Percentiles rank a stretch among this genome's conserved stretches.
Conservation (phyloP, 768 basidiomycete species). For the Leucocoprinus sp. region DNA sequence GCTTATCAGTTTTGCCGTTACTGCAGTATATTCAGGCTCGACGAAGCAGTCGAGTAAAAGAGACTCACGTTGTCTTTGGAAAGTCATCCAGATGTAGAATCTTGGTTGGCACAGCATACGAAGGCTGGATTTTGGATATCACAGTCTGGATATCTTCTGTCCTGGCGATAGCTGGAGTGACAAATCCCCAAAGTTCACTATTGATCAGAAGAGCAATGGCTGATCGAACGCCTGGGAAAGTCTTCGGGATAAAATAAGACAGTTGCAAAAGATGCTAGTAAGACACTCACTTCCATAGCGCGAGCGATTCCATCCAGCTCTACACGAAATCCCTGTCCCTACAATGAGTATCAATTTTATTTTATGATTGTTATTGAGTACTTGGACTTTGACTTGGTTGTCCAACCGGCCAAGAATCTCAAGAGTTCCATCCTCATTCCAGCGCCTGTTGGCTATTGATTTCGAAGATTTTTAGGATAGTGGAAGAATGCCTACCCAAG, state of each 20-base stretch:
- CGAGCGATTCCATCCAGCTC: conserved; percentile 55
- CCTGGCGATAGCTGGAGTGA: conserved; percentile 30
- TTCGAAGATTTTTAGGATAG: conserved; percentile 6
- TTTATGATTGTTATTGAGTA: conserved; percentile 13
- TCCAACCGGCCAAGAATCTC: conserved; percentile 54
- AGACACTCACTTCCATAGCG: conserved; percentile 42
- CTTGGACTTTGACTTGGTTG: conserved; percentile 59
- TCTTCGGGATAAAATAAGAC: conserved; percentile 19
- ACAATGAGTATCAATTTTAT: background rate
- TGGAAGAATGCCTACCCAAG: conserved; percentile 29
- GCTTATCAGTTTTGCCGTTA: conserved; percentile 45
- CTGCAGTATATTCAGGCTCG: conserved; percentile 17
- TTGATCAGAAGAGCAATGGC: conserved; percentile 46
- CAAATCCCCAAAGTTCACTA: conserved; percentile 47
- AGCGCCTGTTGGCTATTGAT: conserved; percentile 30
- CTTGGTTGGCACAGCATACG: conserved; percentile 49
- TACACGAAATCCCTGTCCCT: conserved; percentile 48
- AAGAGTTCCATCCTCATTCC: conserved; percentile 43
- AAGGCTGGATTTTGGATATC: conserved; percentile 45
- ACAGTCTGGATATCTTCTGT: conserved; percentile 33
- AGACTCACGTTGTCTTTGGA: conserved; percentile 42
- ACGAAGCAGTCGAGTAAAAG: background rate
- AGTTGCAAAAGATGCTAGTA: background rate
- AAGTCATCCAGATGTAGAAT: conserved; percentile 36
- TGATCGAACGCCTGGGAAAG: conserved; percentile 31